Evolutionary conservation across 306 rosid genomes (phyloP).

Genomic region (Quercus engelmannii): DNA sequence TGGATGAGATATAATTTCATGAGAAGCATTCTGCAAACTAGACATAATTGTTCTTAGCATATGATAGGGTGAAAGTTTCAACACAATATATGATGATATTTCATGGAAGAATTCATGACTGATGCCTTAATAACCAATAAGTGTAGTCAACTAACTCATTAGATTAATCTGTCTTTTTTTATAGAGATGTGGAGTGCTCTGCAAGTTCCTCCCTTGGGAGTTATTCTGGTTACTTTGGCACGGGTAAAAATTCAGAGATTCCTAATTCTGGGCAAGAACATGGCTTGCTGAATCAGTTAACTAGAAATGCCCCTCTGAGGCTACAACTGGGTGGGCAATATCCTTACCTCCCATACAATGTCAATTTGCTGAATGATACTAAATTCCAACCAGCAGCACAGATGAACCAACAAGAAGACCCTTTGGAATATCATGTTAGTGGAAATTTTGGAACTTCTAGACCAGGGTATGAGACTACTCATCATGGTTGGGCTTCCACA

Average conservation of each 20-base stretch:
- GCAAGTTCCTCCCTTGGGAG: slow-evolving; percentile 57
- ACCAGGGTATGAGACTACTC: slow-evolving; percentile 50
- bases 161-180: not conserved
- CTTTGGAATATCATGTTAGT: slow-evolving; percentile 57
- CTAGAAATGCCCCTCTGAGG: slow-evolving; percentile 45
- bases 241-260: slow-evolving; percentile 42
- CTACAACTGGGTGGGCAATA: slow-evolving; percentile 56
- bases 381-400: slow-evolving; percentile 58
- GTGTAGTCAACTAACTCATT: slow-evolving; percentile 4
- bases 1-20: not conserved
- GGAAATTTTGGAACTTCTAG: slow-evolving; percentile 64
- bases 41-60: not conserved
- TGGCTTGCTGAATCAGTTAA: slow-evolving; percentile 33
- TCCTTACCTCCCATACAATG: slow-evolving; percentile 73
- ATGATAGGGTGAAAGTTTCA: not conserved
- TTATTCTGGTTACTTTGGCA: slow-evolving; percentile 49
- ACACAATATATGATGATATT: not conserved
- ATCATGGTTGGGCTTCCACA: slow-evolving; percentile 73
- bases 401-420: slow-evolving; percentile 56
- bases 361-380: slow-evolving; percentile 42
- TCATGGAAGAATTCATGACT: not conserved
- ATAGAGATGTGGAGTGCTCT: slow-evolving; percentile 79
- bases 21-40: not conserved
- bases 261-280: slow-evolving; percentile 49
- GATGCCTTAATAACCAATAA: not conserved